A percentile compares a stretch with the other conserved stretches of the same genome.
These are phyloP conservation scores for Capsicum baccatum DNA, from an alignment of 257 asterid genomes.

Conservation along the genomic window DNA sequence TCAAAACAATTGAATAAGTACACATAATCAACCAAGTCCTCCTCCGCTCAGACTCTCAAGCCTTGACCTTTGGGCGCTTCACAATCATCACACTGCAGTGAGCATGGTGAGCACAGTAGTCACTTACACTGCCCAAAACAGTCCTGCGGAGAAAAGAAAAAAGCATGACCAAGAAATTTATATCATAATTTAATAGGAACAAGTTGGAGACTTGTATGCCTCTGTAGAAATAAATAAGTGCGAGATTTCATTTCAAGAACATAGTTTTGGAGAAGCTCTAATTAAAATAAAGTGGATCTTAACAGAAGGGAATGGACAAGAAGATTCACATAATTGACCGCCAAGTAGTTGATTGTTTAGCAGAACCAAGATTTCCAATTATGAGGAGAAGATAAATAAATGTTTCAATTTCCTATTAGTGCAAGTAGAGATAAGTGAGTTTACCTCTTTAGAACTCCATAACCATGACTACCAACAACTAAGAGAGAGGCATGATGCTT, in stretches of 20 bases:
- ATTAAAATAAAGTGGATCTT: neutral
- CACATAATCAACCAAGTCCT: constrained; percentile 9
- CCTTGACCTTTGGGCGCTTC: constrained; percentile 51
- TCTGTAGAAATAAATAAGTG: neutral
- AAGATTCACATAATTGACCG: neutral
- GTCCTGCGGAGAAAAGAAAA: constrained; percentile 42
- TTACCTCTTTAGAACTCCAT: constrained; percentile 94
- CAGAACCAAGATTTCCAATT: neutral
- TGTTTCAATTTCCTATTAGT: neutral
- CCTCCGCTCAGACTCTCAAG: constrained; percentile 25
- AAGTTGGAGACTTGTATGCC: neutral
- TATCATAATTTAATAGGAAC: neutral
- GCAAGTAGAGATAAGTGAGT: neutral
- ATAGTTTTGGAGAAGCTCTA: neutral
- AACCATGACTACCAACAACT: constrained; percentile 92
- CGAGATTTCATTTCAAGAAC: neutral
- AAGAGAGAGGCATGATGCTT: constrained; percentile 73
- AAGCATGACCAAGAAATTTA: neutral
- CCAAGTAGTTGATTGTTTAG: neutral
- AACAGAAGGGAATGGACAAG: neutral
- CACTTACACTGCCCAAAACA: constrained; percentile 58
- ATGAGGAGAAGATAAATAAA: neutral
- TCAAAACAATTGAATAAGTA: neutral
- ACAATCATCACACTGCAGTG: constrained; percentile 60
- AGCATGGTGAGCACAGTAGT: constrained; percentile 59